Percentiles rank a stretch among this genome's conserved stretches.
These are phyloP conservation scores for Eucalyptus urophylla DNA, from an alignment of 345 rosid species.

Conservation along the genomic window DNA sequence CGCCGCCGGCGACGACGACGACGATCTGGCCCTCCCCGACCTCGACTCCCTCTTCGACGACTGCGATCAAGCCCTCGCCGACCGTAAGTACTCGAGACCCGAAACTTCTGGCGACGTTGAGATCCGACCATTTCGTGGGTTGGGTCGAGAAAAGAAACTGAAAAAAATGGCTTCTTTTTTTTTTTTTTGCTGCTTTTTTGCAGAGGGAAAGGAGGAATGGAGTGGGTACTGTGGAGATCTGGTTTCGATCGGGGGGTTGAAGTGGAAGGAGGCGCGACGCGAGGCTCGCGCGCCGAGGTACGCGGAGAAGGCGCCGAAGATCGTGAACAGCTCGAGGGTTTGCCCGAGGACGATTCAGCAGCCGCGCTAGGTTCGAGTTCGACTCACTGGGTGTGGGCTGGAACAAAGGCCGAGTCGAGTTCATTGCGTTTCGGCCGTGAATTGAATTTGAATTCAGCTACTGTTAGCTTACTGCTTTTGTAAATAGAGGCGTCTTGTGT, in stretches of 20 bases:
- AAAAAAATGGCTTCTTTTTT: background rate
- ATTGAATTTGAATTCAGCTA: background rate
- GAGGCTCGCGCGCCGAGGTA: conserved; percentile 13
- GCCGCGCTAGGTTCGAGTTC: conserved; percentile 22
- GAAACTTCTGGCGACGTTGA: background rate
- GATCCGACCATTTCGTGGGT: background rate
- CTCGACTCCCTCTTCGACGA: conserved; percentile 15
- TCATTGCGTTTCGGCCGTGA: background rate
- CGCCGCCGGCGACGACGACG: background rate
- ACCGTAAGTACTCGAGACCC: background rate
- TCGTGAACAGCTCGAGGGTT: conserved; percentile 29
- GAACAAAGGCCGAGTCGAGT: background rate
- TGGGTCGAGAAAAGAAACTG: background rate
- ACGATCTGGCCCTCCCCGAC: conserved; percentile 2
- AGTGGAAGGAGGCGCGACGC: conserved; percentile 19
- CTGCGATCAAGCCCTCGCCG: background rate
- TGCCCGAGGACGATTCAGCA: conserved; percentile 61
- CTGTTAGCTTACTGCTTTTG: background rate
- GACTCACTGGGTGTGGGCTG: background rate
- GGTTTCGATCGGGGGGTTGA: conserved; percentile 16
- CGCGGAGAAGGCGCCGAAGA: conserved; percentile 37
- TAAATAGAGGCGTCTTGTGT: background rate
- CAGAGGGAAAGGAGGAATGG: conserved; percentile 8
- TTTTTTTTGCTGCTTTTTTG: background rate
- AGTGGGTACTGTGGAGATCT: conserved; percentile 6